These are phyloP conservation scores for Trichoderma cornu-damae DNA, from an alignment of 2,329 filamentous ascomycete species.

Conservation along the genomic window DNA sequence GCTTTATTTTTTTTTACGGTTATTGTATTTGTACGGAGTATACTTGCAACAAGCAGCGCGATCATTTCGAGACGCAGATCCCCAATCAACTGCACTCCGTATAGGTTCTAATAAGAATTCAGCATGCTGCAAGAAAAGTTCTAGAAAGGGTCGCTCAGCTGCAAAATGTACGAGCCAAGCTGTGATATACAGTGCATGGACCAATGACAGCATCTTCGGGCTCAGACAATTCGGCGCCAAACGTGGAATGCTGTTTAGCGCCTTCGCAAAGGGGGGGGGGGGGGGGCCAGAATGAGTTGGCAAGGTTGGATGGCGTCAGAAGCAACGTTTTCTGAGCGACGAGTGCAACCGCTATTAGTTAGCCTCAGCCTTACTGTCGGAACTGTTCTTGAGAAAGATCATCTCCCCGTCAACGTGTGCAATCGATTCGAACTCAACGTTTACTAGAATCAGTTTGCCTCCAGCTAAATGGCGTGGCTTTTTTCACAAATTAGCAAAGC, in stretches of 20 bases:
- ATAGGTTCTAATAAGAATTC: neutral
- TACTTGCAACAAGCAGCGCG: neutral
- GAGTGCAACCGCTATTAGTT: neutral
- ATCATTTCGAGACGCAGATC: neutral
- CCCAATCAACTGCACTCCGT: neutral
- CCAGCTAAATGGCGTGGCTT: neutral
- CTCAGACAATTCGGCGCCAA: constrained; percentile 12
- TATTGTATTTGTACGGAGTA: neutral
- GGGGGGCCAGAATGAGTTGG: constrained; percentile 8
- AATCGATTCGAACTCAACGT: neutral
- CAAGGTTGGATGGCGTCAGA: constrained; percentile 16
- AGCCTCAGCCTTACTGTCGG: constrained; percentile 1
- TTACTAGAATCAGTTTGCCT: neutral
- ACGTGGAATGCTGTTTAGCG: constrained; percentile 12
- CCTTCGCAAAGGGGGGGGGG: constrained; percentile 11
- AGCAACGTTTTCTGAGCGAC: neutral
- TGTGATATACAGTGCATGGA: constrained; percentile 7
- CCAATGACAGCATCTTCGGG: constrained; percentile 12
- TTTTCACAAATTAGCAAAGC: neutral
- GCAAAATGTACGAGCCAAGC: constrained; percentile 5
- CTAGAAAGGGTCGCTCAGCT: constrained; percentile 13
- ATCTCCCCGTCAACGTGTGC: neutral
- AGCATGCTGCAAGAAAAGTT: constrained; percentile 6
- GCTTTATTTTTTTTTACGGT: neutral
- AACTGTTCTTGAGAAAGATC: neutral